Evolutionary conservation across 176 grass and related monocot genomes (phyloP).

Genomic region (Carex parvula): DNA sequence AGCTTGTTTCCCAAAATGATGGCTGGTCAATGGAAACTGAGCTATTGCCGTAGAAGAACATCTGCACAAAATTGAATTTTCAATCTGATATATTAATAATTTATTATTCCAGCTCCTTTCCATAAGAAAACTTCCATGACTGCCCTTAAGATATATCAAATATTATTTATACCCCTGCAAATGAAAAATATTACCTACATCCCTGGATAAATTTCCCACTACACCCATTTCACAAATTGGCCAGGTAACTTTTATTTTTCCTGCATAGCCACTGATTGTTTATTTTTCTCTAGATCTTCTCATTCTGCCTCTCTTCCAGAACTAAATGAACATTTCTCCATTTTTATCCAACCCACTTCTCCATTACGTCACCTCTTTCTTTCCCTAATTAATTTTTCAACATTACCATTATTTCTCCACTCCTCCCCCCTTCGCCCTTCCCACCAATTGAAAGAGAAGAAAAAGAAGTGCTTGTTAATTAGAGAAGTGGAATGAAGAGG

Average conservation of each 20-base stretch:
- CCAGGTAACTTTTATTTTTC: not conserved
- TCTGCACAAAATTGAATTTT: slow-evolving; percentile 39
- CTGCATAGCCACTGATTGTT: not conserved
- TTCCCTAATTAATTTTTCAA: not conserved
- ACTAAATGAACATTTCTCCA: not conserved
- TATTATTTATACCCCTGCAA: not conserved
- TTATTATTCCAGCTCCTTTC: not conserved
- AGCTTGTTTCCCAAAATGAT: slow-evolving; percentile 94
- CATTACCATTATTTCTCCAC: not conserved
- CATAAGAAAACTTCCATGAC: not conserved
- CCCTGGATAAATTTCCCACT: not conserved
- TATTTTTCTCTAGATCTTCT: not conserved
- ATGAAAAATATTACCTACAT: not conserved
- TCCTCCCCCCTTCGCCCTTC: not conserved
- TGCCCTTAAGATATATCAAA: not conserved
- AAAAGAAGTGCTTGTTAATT: not conserved
- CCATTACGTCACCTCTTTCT: not conserved
- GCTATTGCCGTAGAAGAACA: slow-evolving; percentile 85
- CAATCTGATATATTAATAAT: slow-evolving; percentile 19
- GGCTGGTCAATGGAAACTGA: slow-evolving; percentile 75
- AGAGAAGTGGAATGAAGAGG: not conserved
- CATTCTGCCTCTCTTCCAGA: not conserved
- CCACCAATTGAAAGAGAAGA: not conserved
- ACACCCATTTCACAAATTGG: not conserved
- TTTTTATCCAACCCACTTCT: slow-evolving; percentile 1